Conservation (phyloP, 306 rosid species). For the apple (Malus domestica) region ASM211411v1 NC_041792.1:633501-634000, state of each 20-base stretch:
- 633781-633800: conserved; percentile 55
- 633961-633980: background rate
- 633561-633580: conserved; percentile 56
- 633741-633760: conserved; percentile 59
- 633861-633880: background rate
- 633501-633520: conserved; percentile 69
- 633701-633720: background rate
- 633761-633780: conserved; percentile 48
- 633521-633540: conserved; percentile 72
- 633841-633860: conserved; percentile 84
- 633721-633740: background rate
- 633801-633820: conserved; percentile 59
- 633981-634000: conserved; percentile 17
- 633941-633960: conserved; percentile 1
- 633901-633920: conserved; percentile 5
- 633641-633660: conserved; percentile 36
- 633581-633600: conserved; percentile 59
- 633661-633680: background rate
- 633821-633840: conserved; percentile 58
- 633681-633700: background rate
- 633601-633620: conserved; percentile 50
- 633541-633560: conserved; percentile 35
- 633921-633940: conserved; percentile 6
- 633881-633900: background rate
- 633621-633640: conserved; percentile 51